phyloP scores from a whole-genome alignment of 164 flowering plant genomes.

The Aristolochia californica region DNA sequence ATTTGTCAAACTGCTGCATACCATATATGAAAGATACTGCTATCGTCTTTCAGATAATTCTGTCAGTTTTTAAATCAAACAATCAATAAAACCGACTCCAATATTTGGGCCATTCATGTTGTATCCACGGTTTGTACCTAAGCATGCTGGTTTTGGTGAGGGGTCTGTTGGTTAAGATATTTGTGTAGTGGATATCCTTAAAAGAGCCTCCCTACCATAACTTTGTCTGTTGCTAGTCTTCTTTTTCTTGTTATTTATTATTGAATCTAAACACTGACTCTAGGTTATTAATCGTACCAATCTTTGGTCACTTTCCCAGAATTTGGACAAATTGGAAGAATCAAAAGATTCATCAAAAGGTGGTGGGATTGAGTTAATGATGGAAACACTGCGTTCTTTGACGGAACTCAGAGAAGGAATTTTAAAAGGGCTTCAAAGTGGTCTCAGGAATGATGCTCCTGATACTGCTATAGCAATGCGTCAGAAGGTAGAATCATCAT shows the following conservation, averaged over 20 bases:
- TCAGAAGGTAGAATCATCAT: conserved; percentile 51
- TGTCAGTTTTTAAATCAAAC: too few relatives aligned
- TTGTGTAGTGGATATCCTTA: too few relatives aligned
- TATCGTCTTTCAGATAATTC: too few relatives aligned
- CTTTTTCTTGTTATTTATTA: background rate
- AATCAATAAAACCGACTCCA: too few relatives aligned
- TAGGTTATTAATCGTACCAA: conserved; percentile 2
- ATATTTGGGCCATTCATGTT: too few relatives aligned
- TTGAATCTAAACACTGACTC: background rate
- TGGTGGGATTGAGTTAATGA: conserved; percentile 26
- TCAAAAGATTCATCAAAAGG: conserved; percentile 19
- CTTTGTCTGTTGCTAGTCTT: too few relatives aligned
- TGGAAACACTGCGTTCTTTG: conserved; percentile 51
- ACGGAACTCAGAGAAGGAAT: conserved; percentile 45
- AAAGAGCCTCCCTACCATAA: too few relatives aligned
- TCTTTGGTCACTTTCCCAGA: conserved; percentile 20
- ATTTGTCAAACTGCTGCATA: too few relatives aligned
- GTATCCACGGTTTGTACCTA: too few relatives aligned
- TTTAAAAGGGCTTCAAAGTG: conserved; percentile 86
- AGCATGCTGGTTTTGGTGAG: too few relatives aligned
- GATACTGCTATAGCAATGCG: conserved; percentile 96
- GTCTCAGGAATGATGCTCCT: conserved; percentile 91
- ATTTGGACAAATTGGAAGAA: conserved; percentile 44
- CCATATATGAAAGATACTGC: too few relatives aligned
- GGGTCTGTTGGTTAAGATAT: too few relatives aligned